Evolutionary conservation across 192 early-diverging fungal species (phyloP), one percentile per base, ranked within the genome.

Genomic region (Podila minutissima): DNA sequence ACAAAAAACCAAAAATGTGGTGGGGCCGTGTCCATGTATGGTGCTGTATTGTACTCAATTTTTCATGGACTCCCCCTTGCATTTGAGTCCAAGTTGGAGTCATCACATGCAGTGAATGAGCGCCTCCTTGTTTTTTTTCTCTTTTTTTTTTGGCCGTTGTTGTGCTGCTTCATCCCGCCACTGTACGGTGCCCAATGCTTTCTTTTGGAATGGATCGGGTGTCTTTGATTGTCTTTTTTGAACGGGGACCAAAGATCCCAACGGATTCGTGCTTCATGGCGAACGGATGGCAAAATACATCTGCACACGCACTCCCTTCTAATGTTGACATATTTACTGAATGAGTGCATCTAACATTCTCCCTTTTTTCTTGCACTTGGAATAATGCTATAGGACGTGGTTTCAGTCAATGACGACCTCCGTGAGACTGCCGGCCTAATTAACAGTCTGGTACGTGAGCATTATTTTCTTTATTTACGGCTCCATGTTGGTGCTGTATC

Each of bases 331-430:
- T 60, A 19, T 1, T 31, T 29, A 15, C 59, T 60, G 15, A 12
- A n/a, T 24, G 29, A 15, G 4, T 63, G 4, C 13, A 15, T 51
- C 29, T 69, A 24, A 49, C 24, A 31, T 41, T 49, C 62, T 22
- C 32, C 19, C 59, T 50, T 49, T 49, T 59, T 29, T 17, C 9
- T 50, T 38, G 17, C 41, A 6, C 33, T 26, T 38, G 38, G 12
- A 10, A 37, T 1, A 12, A 15, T 12, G 15, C 41, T 31, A 22
- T 62, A 79, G 76, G 76, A 79, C 55, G 28, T 72, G n/a, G 49
- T 64, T 19, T 60, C 76, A 48, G 59, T 71, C 3, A 79, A 64
- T 31, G 76, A 79, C 11, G 60, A 79, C 70, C 70, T 79, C 70
- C 76, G 65, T 49, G 76, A 79, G 69, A 55, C 68, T 41, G 76